Conservation (phyloP, 1,284 basidiomycete species). For the Apiotrichum siamense region DNA sequence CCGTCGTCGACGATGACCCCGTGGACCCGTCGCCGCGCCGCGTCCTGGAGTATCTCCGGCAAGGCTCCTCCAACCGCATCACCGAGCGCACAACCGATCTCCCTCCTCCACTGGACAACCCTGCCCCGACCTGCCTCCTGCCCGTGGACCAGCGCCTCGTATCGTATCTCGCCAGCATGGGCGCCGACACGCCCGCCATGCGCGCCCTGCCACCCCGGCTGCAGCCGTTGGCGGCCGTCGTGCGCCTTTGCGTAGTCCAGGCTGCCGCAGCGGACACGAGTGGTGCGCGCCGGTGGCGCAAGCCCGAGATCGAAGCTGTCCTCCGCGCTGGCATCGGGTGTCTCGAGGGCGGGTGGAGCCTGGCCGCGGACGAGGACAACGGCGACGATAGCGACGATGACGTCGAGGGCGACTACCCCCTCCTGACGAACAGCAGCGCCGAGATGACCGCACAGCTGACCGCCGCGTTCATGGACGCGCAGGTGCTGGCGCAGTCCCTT, state of each 20-base stretch:
- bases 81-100: constrained; percentile 50
- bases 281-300: constrained; percentile 55
- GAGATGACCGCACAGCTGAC: constrained; percentile 65
- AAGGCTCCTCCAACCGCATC: constrained; percentile 60
- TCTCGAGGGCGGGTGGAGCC: constrained; percentile 20
- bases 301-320: constrained; percentile 59
- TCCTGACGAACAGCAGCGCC: constrained; percentile 55
- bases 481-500: constrained; percentile 38
- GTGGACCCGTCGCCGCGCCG: constrained; percentile 36
- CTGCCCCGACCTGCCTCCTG: constrained; percentile 46
- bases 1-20: background rate
- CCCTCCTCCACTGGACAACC: background rate
- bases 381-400: constrained; percentile 6
- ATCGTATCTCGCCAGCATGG: constrained; percentile 56
- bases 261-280: constrained; percentile 38
- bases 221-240: constrained; percentile 32
- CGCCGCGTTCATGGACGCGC: constrained; percentile 50
- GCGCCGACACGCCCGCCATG: constrained; percentile 55
- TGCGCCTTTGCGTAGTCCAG: constrained; percentile 43
- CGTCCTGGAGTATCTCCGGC: constrained; percentile 64
- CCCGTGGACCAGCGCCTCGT: constrained; percentile 55
- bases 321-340: constrained; percentile 50
- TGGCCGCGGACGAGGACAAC: constrained; percentile 7
- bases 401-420: constrained; percentile 19
- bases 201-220: constrained; percentile 29